phyloP scores from a whole-genome alignment of 2,329 filamentous ascomycete genomes.

The Harringtonia aguacate region DNA sequence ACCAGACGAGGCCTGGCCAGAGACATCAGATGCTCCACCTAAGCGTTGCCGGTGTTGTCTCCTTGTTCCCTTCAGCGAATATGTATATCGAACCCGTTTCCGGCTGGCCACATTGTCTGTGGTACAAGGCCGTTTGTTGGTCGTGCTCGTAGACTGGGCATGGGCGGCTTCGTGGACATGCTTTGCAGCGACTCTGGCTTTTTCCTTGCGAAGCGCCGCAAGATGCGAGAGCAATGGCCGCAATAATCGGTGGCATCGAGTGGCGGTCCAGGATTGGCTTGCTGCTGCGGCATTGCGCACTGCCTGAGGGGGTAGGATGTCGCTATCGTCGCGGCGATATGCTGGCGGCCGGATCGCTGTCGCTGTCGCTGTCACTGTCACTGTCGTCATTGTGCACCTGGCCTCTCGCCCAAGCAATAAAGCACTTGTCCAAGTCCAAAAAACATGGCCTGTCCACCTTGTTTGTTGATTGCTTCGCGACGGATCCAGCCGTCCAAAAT shows the following conservation, averaged over 20 bases:
- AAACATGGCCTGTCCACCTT: no score
- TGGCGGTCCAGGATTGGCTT: slow-evolving; percentile 31
- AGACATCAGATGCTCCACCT: background rate
- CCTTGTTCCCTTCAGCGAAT: slow-evolving; percentile 11
- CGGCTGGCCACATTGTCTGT: background rate
- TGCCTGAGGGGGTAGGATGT: slow-evolving; percentile 1
- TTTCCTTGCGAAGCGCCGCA: slow-evolving; percentile 25
- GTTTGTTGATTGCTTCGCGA: no score
- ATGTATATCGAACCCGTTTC: slow-evolving; percentile 14
- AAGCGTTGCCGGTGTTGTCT: background rate
- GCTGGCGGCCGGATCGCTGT: background rate
- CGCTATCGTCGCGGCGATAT: slow-evolving; percentile 6
- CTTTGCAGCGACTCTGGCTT: slow-evolving; percentile 4
- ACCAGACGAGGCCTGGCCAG: background rate
- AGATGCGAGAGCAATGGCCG: slow-evolving; percentile 34
- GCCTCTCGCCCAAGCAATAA: no score
- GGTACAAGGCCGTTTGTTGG: background rate
- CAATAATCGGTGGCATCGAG: slow-evolving; percentile 34
- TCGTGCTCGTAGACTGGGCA: background rate
- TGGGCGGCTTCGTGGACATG: background rate
- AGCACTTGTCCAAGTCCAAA: no score
- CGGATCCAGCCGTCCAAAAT: no score
- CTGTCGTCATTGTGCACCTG: no score
- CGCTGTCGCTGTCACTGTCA: background rate
- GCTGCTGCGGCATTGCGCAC: slow-evolving; percentile 2